A percentile compares a stretch with the other conserved stretches of the same genome.
These are phyloP conservation scores for Aspergillus floridensis DNA, from an alignment of 2,329 filamentous ascomycete species.

Conservation along the genomic window DNA sequence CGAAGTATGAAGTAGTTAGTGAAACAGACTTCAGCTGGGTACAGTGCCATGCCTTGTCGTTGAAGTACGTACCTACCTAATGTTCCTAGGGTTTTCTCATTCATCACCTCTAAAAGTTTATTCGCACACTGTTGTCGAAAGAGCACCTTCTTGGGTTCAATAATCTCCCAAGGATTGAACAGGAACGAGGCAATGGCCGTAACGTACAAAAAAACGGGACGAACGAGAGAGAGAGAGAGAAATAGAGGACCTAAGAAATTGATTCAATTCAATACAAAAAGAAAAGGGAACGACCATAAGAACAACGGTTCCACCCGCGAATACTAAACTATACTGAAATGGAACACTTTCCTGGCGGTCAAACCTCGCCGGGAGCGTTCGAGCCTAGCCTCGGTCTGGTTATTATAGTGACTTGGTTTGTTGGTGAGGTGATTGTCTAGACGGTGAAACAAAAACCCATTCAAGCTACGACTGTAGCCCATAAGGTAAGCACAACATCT, in stretches of 20 bases:
- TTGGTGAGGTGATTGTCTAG: constrained; percentile 1
- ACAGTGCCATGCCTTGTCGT: too few relatives aligned
- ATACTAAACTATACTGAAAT: constrained; percentile 18
- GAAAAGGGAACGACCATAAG: neutral
- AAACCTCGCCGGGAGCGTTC: constrained; percentile 20
- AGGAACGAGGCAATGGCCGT: neutral
- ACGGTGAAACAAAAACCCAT: constrained; percentile 6
- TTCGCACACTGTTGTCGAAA: too few relatives aligned
- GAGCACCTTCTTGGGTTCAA: neutral
- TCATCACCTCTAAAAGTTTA: neutral
- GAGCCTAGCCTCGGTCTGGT: constrained; percentile 17
- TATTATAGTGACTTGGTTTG: constrained; percentile 10
- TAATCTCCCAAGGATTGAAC: neutral
- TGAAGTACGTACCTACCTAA: too few relatives aligned
- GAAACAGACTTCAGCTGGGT: too few relatives aligned
- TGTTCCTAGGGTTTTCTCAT: neutral
- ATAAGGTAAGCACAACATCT: neutral
- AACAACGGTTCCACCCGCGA: constrained; percentile 19
- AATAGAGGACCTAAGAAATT: neutral
- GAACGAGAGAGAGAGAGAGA: neutral
- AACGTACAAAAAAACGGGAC: neutral
- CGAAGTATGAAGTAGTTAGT: too few relatives aligned
- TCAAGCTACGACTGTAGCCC: neutral
- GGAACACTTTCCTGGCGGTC: constrained; percentile 20
- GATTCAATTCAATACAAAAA: neutral